Evolutionary conservation across 2,329 filamentous ascomycete species (phyloP).

Genomic region (Colletotrichum cordylinicola): DNA sequence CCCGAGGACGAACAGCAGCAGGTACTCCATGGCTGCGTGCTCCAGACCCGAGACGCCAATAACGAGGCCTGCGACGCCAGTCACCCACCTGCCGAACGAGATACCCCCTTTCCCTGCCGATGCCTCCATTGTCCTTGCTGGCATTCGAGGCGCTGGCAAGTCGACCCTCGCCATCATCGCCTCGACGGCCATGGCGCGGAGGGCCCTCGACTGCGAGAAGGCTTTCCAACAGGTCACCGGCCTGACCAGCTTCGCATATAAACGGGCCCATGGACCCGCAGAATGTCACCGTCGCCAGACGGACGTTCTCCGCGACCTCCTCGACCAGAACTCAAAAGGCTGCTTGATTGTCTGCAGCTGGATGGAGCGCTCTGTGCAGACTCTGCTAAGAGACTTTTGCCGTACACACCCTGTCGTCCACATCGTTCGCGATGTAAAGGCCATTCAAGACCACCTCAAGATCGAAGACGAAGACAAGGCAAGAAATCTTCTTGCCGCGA

Average conservation of each 20-base stretch:
- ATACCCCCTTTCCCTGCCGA: conserved; percentile 38
- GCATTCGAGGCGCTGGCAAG: conserved; percentile 77
- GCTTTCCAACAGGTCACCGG: conserved; percentile 71
- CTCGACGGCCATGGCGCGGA: conserved; percentile 71
- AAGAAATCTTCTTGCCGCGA: conserved; percentile 62
- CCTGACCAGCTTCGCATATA: conserved; percentile 66
- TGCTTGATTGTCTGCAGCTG: conserved; percentile 77
- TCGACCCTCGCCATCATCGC: conserved; percentile 79
- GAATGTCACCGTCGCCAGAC: conserved; percentile 70
- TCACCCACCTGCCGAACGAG: conserved; percentile 10
- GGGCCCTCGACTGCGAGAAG: conserved; percentile 72
- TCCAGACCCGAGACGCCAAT: conserved; percentile 10
- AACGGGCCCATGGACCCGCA: conserved; percentile 64
- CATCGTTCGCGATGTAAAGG: conserved; percentile 67
- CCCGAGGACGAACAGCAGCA: conserved; percentile 16
- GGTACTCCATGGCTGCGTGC: conserved; percentile 12
- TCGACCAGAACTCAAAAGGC: conserved; percentile 63
- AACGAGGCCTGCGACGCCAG: conserved; percentile 10
- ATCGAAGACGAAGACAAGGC: conserved; percentile 62
- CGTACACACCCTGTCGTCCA: conserved; percentile 74
- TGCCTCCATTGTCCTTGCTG: conserved; percentile 75
- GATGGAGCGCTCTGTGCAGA: conserved; percentile 68
- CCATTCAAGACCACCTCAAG: conserved; percentile 68
- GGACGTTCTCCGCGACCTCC: conserved; percentile 63
- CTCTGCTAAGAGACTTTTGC: conserved; percentile 65